A percentile compares a stretch with the other conserved stretches of the same genome.
These are phyloP conservation scores for Excoecaria agallocha DNA, from an alignment of 345 rosid species.

Conservation along the genomic window DNA sequence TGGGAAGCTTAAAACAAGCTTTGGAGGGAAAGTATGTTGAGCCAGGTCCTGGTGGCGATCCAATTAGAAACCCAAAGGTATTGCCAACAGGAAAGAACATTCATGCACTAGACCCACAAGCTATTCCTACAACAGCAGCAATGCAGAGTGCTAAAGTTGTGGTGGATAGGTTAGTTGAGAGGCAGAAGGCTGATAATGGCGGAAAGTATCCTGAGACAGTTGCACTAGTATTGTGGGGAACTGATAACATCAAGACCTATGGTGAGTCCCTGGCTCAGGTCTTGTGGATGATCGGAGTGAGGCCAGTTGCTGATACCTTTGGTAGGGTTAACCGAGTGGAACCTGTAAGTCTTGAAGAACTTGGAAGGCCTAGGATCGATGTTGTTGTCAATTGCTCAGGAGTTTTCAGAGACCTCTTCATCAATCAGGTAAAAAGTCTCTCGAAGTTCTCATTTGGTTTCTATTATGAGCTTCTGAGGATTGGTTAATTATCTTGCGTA, in stretches of 20 bases:
- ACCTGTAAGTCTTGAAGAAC: conserved; percentile 86
- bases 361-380: conserved; percentile 97
- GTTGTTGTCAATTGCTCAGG: conserved; percentile 99
- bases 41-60: conserved; percentile 99
- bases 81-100: conserved; percentile 98
- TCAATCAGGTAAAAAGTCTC: conserved; percentile 67
- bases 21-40: conserved; percentile 89
- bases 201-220: conserved; percentile 95
- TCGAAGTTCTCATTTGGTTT: neutral
- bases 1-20: conserved; percentile 91
- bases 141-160: conserved; percentile 94
- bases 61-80: conserved; percentile 96
- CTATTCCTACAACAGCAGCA: conserved; percentile 97
- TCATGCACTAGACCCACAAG: conserved; percentile 95
- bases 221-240: conserved; percentile 97
- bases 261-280: conserved; percentile 98
- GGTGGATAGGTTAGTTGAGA: conserved; percentile 84
- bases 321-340: conserved; percentile 95
- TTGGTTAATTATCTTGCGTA: too few species aligned
- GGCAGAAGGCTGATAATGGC: conserved; percentile 79
- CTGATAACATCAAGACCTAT: conserved; percentile 94
- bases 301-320: conserved; percentile 80
- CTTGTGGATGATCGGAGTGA: conserved; percentile 97
- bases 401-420: conserved; percentile 94
- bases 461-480: neutral